Base-by-base conservation (phyloP, 2,329 filamentous ascomycete species). In the Aspergillus fructus region DNA sequence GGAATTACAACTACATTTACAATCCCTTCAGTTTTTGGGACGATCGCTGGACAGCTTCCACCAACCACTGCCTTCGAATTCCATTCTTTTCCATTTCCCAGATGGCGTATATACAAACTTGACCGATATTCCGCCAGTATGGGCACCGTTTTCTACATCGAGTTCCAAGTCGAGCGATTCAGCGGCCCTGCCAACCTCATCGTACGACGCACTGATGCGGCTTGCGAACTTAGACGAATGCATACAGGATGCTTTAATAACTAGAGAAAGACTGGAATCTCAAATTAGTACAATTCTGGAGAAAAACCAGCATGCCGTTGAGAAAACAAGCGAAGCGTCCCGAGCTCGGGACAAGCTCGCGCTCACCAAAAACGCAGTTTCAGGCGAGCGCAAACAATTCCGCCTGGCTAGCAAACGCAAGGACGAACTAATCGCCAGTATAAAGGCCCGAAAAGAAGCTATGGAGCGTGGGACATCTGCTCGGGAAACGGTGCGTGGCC, bases 191-290 rank as follows among this genome's bases (percentile, higher is more conserved):
- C 69, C 83, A 0, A 92, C 89, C 0, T 92, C 91, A 0, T 92
- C 92, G 0, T 97, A 96, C 72, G 92, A 91, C 68, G 86, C 90
- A 2, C 79, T 97, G 19, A 93, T 97, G 87, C 88, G 90, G 59
- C 81, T 97, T 11, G 88, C 90, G 5, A 96, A 93, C 57, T 81
- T 97, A 15, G 91, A 96, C 61, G 90, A 89, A 70, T 96, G 92
- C 54, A 90, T 97, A 23, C 91, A 96, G 70, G 93, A 97, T 73
- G 92, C 92, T 1, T 77, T 96, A 9, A 84, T 87, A 1, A 96
- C 91, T 0, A 86, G 89, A 13, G 85, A 89, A 59, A 82, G 83
- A 53, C 80, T 97, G 8, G 86, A 90, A 48, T 76, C 82, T n/a
- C 90, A 96, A 62, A 96, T 97, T 62, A 90, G 90, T 49, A 63